These are phyloP conservation scores for Wickerhamiella dianesei DNA, from an alignment of 805 yeast genomes.

Conservation along the genomic window DNA sequence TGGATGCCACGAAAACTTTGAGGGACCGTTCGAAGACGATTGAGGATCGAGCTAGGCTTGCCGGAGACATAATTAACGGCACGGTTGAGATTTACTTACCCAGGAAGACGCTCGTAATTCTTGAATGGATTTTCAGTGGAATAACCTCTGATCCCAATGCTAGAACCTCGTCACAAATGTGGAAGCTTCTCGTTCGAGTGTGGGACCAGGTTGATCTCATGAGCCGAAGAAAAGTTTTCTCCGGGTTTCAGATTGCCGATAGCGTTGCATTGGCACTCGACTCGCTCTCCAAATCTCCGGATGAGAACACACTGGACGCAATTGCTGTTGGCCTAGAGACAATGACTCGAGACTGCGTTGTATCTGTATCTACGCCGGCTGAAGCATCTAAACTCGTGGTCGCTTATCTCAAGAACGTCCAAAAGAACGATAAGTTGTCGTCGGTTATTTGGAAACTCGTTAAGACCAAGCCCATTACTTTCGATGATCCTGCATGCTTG, in stretches of 20 bases:
- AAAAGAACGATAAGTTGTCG: neutral
- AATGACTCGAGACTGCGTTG: neutral
- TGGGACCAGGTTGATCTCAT: slow-evolving; percentile 9
- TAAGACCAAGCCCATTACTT: neutral
- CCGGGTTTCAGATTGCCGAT: neutral
- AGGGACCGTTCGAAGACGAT: slow-evolving; percentile 19
- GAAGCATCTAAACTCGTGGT: neutral
- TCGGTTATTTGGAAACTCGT: neutral
- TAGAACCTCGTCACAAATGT: slow-evolving; percentile 7
- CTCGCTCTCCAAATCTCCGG: too few species aligned
- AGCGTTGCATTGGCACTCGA: neutral
- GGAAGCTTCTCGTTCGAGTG: slow-evolving; percentile 11
- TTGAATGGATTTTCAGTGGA: slow-evolving; percentile 27
- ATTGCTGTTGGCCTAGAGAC: neutral
- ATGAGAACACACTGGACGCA: neutral
- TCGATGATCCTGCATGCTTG: neutral
- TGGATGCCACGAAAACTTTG: slow-evolving; percentile 22
- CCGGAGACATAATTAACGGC: slow-evolving; percentile 14
- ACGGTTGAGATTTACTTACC: slow-evolving; percentile 21
- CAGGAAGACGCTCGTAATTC: slow-evolving; percentile 21
- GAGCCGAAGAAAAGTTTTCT: slow-evolving; percentile 5
- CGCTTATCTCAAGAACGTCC: neutral
- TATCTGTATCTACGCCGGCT: too few species aligned
- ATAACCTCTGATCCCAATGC: slow-evolving; percentile 15
- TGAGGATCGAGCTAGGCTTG: slow-evolving; percentile 16